Conservation (phyloP, 1,284 basidiomycete genomes). For the Inonotus hispidus region DNA sequence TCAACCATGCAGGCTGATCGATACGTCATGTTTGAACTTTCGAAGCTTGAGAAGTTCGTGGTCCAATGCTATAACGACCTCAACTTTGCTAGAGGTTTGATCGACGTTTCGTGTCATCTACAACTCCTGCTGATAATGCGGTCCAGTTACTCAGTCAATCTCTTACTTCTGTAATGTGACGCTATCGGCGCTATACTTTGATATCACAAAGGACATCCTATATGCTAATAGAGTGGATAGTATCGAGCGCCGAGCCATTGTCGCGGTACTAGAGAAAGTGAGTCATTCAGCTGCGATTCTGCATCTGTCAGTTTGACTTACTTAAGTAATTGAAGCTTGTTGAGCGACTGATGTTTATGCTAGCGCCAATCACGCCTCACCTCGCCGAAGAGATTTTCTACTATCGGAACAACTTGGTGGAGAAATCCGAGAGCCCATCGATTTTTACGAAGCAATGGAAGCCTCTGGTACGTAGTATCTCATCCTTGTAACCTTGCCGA, state of each 20-base stretch:
- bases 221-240: constrained; percentile 66
- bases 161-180: constrained; percentile 67
- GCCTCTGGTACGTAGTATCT: constrained; percentile 41
- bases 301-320: neutral
- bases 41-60: constrained; percentile 62
- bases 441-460: constrained; percentile 64
- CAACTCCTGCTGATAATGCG: neutral
- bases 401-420: constrained; percentile 29
- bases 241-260: constrained; percentile 53
- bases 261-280: constrained; percentile 75
- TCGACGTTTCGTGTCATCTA: neutral
- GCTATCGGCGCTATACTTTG: constrained; percentile 84
- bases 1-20: constrained; percentile 59
- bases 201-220: constrained; percentile 86
- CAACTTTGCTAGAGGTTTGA: constrained; percentile 80
- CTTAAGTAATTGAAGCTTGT: constrained; percentile 47
- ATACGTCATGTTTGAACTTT: constrained; percentile 84
- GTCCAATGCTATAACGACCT: constrained; percentile 68
- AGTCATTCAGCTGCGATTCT: constrained; percentile 19
- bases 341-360: constrained; percentile 60
- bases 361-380: constrained; percentile 89
- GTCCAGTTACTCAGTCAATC: constrained; percentile 51
- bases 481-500: neutral
- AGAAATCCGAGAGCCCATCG: constrained; percentile 32
- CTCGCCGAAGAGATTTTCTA: constrained; percentile 88